Evolutionary conservation across 2,329 filamentous ascomycete genomes (phyloP).

Genomic region (Ramularia endophylla): DNA sequence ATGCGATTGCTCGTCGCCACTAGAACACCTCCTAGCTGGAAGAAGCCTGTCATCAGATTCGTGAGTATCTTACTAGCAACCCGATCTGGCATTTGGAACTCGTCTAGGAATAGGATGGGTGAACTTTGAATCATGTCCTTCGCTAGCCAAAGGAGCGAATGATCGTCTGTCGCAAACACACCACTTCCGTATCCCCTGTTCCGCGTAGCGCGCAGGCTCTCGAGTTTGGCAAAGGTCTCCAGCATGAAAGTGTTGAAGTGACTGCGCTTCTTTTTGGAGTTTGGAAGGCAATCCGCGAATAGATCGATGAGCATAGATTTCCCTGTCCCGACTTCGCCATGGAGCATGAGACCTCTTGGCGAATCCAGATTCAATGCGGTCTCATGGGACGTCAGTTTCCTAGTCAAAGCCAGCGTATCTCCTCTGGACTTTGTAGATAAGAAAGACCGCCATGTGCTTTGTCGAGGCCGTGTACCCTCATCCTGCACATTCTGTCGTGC

Average conservation of each 20-base stretch:
- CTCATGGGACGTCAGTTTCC: conserved; percentile 64
- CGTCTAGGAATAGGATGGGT: conserved; percentile 73
- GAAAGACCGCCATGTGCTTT: conserved; percentile 44
- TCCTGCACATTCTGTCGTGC: conserved; percentile 1
- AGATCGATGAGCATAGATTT: conserved; percentile 83
- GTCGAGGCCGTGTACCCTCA: conserved; percentile 14
- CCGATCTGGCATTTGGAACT: conserved; percentile 77
- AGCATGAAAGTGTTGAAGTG: conserved; percentile 88
- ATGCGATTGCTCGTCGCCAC: conserved; percentile 77
- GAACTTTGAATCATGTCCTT: conserved; percentile 68
- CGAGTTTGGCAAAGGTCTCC: conserved; percentile 66
- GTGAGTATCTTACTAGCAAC: conserved; percentile 73
- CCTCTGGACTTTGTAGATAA: conserved; percentile 50
- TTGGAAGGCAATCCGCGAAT: conserved; percentile 71
- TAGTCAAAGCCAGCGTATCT: conserved; percentile 56
- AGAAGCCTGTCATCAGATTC: conserved; percentile 72
- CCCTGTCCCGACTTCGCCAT: conserved; percentile 75
- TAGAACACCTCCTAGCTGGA: conserved; percentile 73
- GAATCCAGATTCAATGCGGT: conserved; percentile 65
- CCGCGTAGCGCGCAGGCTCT: conserved; percentile 51
- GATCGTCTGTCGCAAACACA: conserved; percentile 34
- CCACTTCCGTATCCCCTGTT: conserved; percentile 4
- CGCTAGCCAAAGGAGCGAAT: conserved; percentile 68
- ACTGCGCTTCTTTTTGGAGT: conserved; percentile 65
- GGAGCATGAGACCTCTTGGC: conserved; percentile 68